Percentiles rank a stretch among this genome's conserved stretches.
These are phyloP conservation scores for Macrophomina tecta DNA, from an alignment of 2,329 filamentous ascomycete genomes.

Conservation along the genomic window DNA sequence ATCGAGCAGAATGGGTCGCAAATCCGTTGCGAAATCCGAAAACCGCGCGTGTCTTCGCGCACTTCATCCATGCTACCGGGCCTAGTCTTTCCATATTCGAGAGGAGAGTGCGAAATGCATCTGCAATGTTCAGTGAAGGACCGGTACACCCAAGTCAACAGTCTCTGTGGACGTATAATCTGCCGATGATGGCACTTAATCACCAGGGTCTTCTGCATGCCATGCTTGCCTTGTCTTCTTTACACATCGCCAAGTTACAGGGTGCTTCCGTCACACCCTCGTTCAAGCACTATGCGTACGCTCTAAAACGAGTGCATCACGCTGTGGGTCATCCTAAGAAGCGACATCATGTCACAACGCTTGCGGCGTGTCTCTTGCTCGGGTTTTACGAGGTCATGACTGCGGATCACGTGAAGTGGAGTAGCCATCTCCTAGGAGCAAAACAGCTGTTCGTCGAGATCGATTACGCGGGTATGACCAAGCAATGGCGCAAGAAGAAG, in stretches of 20 bases:
- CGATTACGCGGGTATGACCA: slow-evolving; percentile 75
- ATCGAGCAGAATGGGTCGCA: slow-evolving; percentile 54
- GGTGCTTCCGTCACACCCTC: slow-evolving; percentile 76
- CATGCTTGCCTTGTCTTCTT: slow-evolving; percentile 82
- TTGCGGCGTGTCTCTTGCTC: slow-evolving; percentile 86
- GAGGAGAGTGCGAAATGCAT: slow-evolving; percentile 76
- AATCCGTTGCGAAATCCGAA: slow-evolving; percentile 78
- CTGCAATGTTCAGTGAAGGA: slow-evolving; percentile 67
- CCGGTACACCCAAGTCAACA: slow-evolving; percentile 68
- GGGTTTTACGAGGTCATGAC: slow-evolving; percentile 95
- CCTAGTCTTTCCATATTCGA: slow-evolving; percentile 88
- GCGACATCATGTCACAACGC: slow-evolving; percentile 76
- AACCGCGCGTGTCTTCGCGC: slow-evolving; percentile 83
- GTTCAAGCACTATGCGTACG: slow-evolving; percentile 89
- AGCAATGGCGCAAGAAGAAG: slow-evolving; percentile 71
- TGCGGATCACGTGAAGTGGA: slow-evolving; percentile 95
- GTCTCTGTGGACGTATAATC: slow-evolving; percentile 71
- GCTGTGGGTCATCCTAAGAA: slow-evolving; percentile 72
- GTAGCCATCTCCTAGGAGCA: slow-evolving; percentile 85
- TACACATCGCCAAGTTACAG: slow-evolving; percentile 87
- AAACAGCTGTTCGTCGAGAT: slow-evolving; percentile 83
- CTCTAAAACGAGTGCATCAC: slow-evolving; percentile 77
- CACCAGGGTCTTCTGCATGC: slow-evolving; percentile 89
- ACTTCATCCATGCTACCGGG: slow-evolving; percentile 89
- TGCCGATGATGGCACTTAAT: slow-evolving; percentile 83